These are phyloP conservation scores for Eucalyptus pauciflora DNA, from an alignment of 345 rosid genomes.

Conservation along the genomic window DNA sequence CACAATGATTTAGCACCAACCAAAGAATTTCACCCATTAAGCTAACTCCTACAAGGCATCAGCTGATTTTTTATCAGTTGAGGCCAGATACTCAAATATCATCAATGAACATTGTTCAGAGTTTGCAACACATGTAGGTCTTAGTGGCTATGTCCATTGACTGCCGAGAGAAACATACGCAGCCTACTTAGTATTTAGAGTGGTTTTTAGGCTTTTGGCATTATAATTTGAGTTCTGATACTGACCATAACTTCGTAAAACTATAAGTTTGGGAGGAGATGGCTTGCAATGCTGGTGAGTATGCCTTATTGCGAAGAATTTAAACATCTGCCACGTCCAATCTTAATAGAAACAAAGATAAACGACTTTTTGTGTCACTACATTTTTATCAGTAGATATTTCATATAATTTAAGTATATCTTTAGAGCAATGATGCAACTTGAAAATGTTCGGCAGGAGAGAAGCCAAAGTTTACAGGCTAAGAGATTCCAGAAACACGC, in stretches of 20 bases:
- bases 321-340: neutral
- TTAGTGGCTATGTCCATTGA: neutral
- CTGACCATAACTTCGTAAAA: neutral
- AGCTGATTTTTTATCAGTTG: neutral
- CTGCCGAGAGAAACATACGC: rapidly evolving
- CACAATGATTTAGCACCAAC: neutral
- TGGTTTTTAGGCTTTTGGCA: neutral
- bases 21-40: neutral
- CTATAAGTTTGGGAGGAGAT: rapidly evolving
- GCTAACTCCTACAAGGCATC: neutral
- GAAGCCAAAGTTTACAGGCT: neutral
- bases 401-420: neutral
- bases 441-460: neutral
- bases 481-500: neutral
- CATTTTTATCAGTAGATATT: neutral
- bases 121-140: neutral
- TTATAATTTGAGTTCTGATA: neutral
- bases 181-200: neutral
- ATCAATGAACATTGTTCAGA: rapidly evolving
- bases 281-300: rapidly evolving
- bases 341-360: no score
- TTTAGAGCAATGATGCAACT: neutral
- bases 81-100: neutral
- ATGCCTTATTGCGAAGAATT: neutral
- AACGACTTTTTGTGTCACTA: neutral